These are phyloP conservation scores for Coniochaeta sp. DNA, from an alignment of 2,329 filamentous ascomycete species.

Conservation along the genomic window DNA sequence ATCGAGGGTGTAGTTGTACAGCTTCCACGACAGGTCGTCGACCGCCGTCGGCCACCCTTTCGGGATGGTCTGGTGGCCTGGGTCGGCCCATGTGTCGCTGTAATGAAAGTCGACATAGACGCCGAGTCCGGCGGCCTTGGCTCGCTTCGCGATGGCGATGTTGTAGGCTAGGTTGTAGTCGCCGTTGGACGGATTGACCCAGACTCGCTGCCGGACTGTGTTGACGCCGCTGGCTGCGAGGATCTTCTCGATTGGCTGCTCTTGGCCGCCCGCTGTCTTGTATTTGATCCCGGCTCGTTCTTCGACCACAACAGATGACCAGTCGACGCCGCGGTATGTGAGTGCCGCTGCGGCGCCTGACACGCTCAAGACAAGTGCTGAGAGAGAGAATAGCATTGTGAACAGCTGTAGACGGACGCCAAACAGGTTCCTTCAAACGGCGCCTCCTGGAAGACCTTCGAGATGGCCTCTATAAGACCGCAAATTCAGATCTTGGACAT, in stretches of 20 bases:
- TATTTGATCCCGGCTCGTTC: slow-evolving; percentile 56
- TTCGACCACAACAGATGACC: slow-evolving; percentile 59
- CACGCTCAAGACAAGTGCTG: slow-evolving; percentile 10
- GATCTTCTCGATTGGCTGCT: slow-evolving; percentile 55
- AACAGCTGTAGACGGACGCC: not conserved
- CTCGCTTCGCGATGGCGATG: slow-evolving; percentile 57
- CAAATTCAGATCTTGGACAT: not conserved
- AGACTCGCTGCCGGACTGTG: slow-evolving; percentile 63
- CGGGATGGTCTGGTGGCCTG: slow-evolving; percentile 54
- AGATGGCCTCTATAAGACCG: too few species aligned
- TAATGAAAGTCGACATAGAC: slow-evolving; percentile 34
- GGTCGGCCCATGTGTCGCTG: slow-evolving; percentile 52
- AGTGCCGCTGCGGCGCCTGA: slow-evolving; percentile 29
- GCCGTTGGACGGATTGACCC: slow-evolving; percentile 61
- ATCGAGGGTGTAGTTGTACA: slow-evolving; percentile 63
- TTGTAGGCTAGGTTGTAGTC: slow-evolving; percentile 67
- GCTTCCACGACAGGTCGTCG: slow-evolving; percentile 48
- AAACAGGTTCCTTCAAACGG: not conserved
- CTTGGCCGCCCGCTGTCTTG: slow-evolving; percentile 45
- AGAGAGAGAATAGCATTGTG: slow-evolving; percentile 10
- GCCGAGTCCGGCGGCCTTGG: slow-evolving; percentile 53
- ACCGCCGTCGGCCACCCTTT: slow-evolving; percentile 56
- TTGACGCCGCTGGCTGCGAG: slow-evolving; percentile 57
- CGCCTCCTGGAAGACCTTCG: not conserved
- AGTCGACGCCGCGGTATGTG: slow-evolving; percentile 61